Evolutionary conservation across 1,139 yeast species (phyloP), one percentile per base, ranked within the genome.

Genomic region (Diutina sp.): DNA sequence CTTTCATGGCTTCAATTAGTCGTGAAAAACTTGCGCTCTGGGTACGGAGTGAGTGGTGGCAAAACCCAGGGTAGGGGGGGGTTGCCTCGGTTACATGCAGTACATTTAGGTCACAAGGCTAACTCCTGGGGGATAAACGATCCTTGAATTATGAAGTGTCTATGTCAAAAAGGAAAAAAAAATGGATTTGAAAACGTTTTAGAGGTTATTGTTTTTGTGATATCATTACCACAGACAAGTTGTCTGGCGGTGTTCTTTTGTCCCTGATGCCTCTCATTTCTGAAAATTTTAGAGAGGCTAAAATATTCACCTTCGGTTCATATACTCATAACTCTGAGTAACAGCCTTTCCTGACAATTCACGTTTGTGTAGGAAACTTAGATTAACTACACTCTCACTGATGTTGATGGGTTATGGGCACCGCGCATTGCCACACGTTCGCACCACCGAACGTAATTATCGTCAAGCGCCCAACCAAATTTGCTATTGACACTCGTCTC

Each of bases 1-100:
- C 67, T 56, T 69, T 59, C 68, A 65, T 66, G 14, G 51, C 51
- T 46, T 18, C 7, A 9, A n/a, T 21, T 9, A 35, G 14, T 35
- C 14, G 41, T 35, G 41, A 9, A 11, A 35, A 35, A 35, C 41
- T 35, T 35, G 16, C 41, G 41, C 11, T 11, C 41, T 12, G 25
- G 25, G 25, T 21, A 11, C 14, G 14, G 41, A 35, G 11, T 9
- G 11, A 35, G 41, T 35, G 14, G 41, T 35, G 41, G 41, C 41
- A 35, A 35, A 6, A 9, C 41, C 4, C 35, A 5, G 14, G 6
- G 41, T 35, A 35, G 41, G 41, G 41, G 41, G 41, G 14, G 11
- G 14, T 35, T 11, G 14, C 14, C n/a, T 35, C n/a, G 41, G 41
- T 35, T 35, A 35, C 14, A 35, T 35, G 41, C 41, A 35, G 41